A percentile compares a stretch with the other conserved stretches of the same genome.
These are phyloP conservation scores for Arthrobotrys conoides DNA, from an alignment of 2,329 filamentous ascomycete genomes.

Conservation along the genomic window DNA sequence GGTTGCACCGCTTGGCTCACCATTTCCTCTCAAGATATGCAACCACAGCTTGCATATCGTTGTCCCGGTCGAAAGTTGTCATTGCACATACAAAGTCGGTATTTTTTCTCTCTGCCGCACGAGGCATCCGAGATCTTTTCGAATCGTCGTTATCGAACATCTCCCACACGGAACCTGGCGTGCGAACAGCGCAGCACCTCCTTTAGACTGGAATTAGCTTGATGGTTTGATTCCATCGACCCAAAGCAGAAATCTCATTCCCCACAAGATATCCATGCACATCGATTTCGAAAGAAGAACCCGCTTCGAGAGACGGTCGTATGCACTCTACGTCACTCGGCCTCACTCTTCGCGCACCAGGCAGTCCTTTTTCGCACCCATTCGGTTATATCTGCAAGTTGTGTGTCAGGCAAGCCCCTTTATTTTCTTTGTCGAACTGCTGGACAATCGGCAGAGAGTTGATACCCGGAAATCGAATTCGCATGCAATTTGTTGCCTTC, in stretches of 20 bases:
- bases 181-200: slow-evolving; percentile 29
- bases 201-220: slow-evolving; percentile 2
- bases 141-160: slow-evolving; percentile 48
- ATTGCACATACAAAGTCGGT: slow-evolving; percentile 36
- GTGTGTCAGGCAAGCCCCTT: slow-evolving; percentile 45
- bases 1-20: slow-evolving; percentile 46
- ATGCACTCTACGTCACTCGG: slow-evolving; percentile 50
- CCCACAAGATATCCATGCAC: slow-evolving; percentile 44
- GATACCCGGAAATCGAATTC: slow-evolving; percentile 39
- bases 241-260: slow-evolving; percentile 46
- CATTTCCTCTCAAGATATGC: slow-evolving; percentile 27
- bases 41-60: slow-evolving; percentile 26
- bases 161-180: slow-evolving; percentile 26
- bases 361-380: slow-evolving; percentile 1
- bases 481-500: slow-evolving; percentile 28
- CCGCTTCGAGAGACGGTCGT: slow-evolving; percentile 29
- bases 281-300: slow-evolving; percentile 35
- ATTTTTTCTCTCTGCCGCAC: slow-evolving; percentile 10
- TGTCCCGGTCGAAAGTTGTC: slow-evolving; percentile 21
- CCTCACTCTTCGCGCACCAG: slow-evolving; percentile 15
- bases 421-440: slow-evolving; percentile 41
- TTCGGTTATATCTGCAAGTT: slow-evolving; percentile 39
- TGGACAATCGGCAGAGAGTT: slow-evolving; percentile 18
- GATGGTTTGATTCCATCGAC: slow-evolving; percentile 19
- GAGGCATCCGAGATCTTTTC: slow-evolving; percentile 39